These are phyloP conservation scores for Somion occarium DNA, from an alignment of 1,284 basidiomycete species.

Conservation along the genomic window DNA sequence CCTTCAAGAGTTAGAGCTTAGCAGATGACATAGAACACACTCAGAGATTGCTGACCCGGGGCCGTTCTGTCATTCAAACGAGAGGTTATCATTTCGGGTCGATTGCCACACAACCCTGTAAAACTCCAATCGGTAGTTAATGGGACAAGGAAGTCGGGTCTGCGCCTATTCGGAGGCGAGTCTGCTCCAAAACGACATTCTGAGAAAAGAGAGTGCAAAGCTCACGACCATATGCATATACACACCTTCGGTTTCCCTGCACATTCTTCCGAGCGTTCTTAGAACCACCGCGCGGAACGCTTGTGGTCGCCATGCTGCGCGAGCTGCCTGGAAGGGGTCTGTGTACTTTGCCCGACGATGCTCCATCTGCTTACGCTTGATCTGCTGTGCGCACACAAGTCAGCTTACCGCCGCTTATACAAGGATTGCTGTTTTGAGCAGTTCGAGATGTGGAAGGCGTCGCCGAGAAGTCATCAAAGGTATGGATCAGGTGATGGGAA, in stretches of 20 bases:
- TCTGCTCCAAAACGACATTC: not conserved
- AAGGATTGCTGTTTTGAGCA: not conserved
- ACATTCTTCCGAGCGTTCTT: not conserved
- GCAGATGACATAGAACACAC: not conserved
- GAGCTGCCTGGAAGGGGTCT: no score
- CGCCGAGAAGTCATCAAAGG: not conserved
- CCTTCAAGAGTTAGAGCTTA: conserved; percentile 2
- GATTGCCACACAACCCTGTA: not conserved
- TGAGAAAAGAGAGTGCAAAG: not conserved
- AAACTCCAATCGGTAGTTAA: not conserved
- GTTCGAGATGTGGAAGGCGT: not conserved
- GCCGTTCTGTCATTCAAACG: not conserved
- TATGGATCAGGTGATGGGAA: not conserved
- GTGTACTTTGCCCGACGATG: not conserved
- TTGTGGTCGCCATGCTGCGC: no score
- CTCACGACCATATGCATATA: not conserved
- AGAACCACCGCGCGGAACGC: no score
- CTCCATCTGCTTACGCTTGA: not conserved
- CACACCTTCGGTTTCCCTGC: not conserved
- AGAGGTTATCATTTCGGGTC: not conserved
- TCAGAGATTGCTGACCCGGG: not conserved
- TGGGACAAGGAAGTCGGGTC: not conserved
- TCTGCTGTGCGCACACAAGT: not conserved
- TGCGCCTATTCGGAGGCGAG: not conserved
- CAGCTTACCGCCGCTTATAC: not conserved